phyloP scores from a whole-genome alignment of 2,329 filamentous ascomycete genomes.

The Chaetomium sp. region DNA sequence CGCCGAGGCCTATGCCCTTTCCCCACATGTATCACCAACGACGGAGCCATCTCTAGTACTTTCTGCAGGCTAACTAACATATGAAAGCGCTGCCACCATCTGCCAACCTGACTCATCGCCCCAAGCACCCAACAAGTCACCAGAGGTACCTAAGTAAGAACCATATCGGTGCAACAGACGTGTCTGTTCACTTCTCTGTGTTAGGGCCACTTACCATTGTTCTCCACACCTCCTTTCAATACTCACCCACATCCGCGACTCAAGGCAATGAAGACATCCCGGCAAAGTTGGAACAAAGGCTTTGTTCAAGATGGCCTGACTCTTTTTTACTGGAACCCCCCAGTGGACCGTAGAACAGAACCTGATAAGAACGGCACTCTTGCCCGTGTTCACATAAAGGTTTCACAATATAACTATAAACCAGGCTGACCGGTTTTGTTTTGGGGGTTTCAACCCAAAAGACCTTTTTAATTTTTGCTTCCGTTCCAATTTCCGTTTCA shows the following conservation, averaged over 20 bases:
- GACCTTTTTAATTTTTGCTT: neutral
- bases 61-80: no score
- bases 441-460: neutral
- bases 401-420: neutral
- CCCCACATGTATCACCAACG: no score
- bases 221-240: neutral
- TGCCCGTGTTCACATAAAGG: neutral
- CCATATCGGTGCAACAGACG: neutral
- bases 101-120: no score
- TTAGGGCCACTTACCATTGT: neutral
- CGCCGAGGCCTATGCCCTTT: no score
- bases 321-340: neutral
- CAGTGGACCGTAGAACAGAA: neutral
- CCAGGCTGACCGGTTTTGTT: neutral
- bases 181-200: neutral
- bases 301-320: neutral
- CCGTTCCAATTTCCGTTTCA: neutral
- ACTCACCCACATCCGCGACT: neutral
- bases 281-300: neutral
- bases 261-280: neutral
- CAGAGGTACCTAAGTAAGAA: no score
- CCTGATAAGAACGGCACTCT: neutral
- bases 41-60: no score
- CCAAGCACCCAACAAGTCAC: no score
- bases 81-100: no score